Evolutionary conservation across 75 land plant genomes (phyloP), one percentile per base, ranked within the genome.

Genomic region (Selaginella moellendorffii): DNA sequence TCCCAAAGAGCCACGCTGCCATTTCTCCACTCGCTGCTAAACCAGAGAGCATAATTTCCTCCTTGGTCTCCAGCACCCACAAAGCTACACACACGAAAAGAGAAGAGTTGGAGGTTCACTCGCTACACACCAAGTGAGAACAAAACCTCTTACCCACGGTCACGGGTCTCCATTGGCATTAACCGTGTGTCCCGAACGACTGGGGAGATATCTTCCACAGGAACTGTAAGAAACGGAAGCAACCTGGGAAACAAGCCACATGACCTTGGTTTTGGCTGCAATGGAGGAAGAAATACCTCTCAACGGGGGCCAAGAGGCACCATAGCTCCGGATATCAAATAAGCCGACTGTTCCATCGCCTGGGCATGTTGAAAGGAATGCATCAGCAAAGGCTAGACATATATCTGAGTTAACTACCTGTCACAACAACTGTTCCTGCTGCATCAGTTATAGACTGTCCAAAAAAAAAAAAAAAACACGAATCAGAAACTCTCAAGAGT

Each of bases 11-110:
- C 72, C 63, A 78, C 29, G 25, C 80, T 78, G 28, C 80, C 80
- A 63, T 76, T 76, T 2, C 80, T 78, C 66, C 80, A 75, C 21
- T 65, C 80, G 29, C 54, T 31, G 29, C 75, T 64, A 53, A 78
- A 70, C 80, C 80, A 78, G 31, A 73, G 78, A 18, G 74, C 80
- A 78, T 78, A 78, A 63, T 78, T 78, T 54, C 75, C 79, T 36
- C 80, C 80, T 52, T 78, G 79, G 65, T 78, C 80, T 63, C 80
- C 80, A 52, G 54, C 62, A 51, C 75, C 80, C 42, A 78, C 80
- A 78, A 52, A 71, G 63, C 78, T 78, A n/a, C 46, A 36, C 46
- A 36, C 46, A 36, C 46, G 14, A 5, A n/a, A n/a, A n/a, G n/a
- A n/a, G 14, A 5, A 36, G 10, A 36, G 5, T 36, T 5, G 14